Percentiles rank a stretch among this genome's conserved stretches.
These are phyloP conservation scores for grape (Vitis vinifera) DNA, from an alignment of 164 flowering plant genomes.

Conservation along the genomic window DNA sequence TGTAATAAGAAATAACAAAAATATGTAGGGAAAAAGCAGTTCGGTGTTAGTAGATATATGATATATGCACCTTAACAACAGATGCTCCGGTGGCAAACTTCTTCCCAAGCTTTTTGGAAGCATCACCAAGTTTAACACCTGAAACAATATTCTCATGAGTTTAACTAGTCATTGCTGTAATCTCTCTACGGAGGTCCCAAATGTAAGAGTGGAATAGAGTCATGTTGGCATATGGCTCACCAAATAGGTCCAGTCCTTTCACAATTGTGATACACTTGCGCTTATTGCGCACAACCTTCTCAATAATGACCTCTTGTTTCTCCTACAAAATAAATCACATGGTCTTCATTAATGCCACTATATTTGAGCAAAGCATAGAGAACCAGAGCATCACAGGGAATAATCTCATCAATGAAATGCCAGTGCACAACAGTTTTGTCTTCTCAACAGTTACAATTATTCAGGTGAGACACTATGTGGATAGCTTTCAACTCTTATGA, in stretches of 20 bases:
- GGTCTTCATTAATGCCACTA: too few relatives aligned
- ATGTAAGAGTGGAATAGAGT: neutral
- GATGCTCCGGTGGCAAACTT: conserved; percentile 99
- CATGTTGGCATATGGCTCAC: conserved; percentile 34
- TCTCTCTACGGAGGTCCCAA: too few relatives aligned
- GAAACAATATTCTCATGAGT: conserved; percentile 12
- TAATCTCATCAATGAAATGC: too few relatives aligned
- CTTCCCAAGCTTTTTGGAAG: conserved; percentile 96
- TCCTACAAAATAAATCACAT: conserved; percentile 41
- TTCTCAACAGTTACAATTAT: too few relatives aligned
- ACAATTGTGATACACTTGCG: conserved; percentile 83
- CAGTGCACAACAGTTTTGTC: too few relatives aligned
- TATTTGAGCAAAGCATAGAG: too few relatives aligned
- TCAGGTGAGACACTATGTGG: too few relatives aligned
- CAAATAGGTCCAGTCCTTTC: conserved; percentile 89
- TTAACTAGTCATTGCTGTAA: too few relatives aligned
- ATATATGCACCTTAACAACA: conserved; percentile 78
- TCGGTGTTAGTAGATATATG: too few relatives aligned
- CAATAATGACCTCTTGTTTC: conserved; percentile 78
- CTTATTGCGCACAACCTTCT: conserved; percentile 82
- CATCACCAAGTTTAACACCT: conserved; percentile 96
- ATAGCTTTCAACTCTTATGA: too few relatives aligned
- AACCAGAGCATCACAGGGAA: too few relatives aligned
- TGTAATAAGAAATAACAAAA: neutral
- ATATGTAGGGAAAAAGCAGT: neutral